A percentile compares a stretch with the other conserved stretches of the same genome.
phyloP scores from a whole-genome alignment of 73 alveolate genomes.

The Uronychia binucleata region DNA sequence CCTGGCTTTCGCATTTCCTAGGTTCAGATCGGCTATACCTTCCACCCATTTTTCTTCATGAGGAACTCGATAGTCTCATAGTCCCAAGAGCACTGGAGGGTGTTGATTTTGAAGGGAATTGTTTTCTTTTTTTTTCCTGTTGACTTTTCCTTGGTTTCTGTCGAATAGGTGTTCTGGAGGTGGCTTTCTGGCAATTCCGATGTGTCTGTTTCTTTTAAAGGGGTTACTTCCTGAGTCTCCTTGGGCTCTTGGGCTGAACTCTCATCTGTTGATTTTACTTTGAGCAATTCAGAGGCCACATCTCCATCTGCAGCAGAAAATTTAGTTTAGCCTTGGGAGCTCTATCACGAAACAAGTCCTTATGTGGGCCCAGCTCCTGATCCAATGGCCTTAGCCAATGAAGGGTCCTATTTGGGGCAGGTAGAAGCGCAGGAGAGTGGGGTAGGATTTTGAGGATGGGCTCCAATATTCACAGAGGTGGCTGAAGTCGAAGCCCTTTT shows the following conservation, averaged over 20 bases:
- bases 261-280: background rate
- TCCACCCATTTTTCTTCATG: slow-evolving; percentile 29
- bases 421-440: no score
- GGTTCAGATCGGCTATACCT: background rate
- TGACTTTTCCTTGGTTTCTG: background rate
- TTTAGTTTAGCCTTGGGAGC: no score
- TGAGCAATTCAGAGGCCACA: no score
- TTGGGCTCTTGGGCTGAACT: background rate
- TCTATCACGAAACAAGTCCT: no score
- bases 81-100: slow-evolving; percentile 39
- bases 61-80: slow-evolving; percentile 10
- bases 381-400: no score
- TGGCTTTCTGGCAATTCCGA: no score
- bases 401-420: no score
- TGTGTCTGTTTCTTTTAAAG: background rate
- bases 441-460: no score
- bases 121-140: background rate
- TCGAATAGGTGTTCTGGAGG: no score
- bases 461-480: background rate
- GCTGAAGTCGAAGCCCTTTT: background rate
- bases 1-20: slow-evolving; percentile 18
- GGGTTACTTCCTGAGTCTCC: background rate
- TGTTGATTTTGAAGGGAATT: slow-evolving; percentile 7
- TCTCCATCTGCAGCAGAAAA: no score
- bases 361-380: no score